Percentiles rank a stretch among this genome's conserved stretches.
Conservation (phyloP, 2,329 filamentous ascomycete genomes). For the Apiospora saccharicola region DNA sequence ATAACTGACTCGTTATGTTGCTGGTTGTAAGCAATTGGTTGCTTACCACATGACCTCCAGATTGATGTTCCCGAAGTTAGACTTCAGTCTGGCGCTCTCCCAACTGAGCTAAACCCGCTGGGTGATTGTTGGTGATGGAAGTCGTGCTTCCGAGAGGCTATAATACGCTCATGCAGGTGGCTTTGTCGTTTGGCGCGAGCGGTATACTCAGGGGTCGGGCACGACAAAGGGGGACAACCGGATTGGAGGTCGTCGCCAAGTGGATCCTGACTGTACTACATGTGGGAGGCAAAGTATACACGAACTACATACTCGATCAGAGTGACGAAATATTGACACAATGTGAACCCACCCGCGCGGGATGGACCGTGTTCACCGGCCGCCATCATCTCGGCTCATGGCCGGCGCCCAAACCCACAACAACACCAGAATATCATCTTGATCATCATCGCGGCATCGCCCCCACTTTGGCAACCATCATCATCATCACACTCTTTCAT, state of each 20-base stretch:
- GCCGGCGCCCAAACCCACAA: no score
- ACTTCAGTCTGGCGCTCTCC: conserved; percentile 21
- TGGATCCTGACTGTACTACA: neutral
- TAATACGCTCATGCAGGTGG: neutral
- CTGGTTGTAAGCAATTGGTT: conserved; percentile 5
- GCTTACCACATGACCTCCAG: conserved; percentile 10
- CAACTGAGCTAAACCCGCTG: conserved; percentile 21
- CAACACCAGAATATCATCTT: no score
- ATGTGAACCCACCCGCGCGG: no score
- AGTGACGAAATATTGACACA: no score
- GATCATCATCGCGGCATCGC: no score
- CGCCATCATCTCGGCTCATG: no score
- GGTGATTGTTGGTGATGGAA: neutral
- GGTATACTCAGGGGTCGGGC: neutral
- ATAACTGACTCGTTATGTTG: neutral
- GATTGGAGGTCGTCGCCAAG: neutral
- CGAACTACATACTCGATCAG: no score
- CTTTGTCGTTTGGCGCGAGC: neutral
- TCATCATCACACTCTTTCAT: no score
- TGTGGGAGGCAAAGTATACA: no score
- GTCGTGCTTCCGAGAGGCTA: neutral
- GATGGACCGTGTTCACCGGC: no score
- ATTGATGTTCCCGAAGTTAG: conserved; percentile 4
- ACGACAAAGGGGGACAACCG: neutral
- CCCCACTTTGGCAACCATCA: no score